A percentile compares a stretch with the other conserved stretches of the same genome.
Conservation (phyloP, 108 stramenopile genomes). For the Discostella pseudostelligera region DNA sequence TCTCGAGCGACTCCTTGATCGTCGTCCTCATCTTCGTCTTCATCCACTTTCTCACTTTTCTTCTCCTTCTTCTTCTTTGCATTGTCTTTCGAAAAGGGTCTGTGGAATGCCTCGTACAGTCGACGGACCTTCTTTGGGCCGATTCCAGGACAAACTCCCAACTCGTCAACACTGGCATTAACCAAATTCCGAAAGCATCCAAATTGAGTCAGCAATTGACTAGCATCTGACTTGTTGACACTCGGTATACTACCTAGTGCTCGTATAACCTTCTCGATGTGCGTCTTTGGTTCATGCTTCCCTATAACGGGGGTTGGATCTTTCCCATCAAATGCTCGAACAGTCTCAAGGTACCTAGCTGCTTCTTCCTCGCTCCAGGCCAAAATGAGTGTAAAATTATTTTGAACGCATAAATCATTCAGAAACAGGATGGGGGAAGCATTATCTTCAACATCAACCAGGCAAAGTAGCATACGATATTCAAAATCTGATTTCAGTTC, state of each 20-base stretch:
- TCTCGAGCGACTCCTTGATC: background rate
- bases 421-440: conserved; percentile 62
- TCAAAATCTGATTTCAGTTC: conserved; percentile 76
- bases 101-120: conserved; percentile 74
- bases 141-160: conserved; percentile 76
- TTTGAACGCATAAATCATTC: conserved; percentile 71
- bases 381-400: conserved; percentile 78
- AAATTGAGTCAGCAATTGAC: conserved; percentile 66
- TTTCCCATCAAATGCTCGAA: conserved; percentile 90
- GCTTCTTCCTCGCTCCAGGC: conserved; percentile 88
- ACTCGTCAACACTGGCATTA: conserved; percentile 69
- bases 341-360: conserved; percentile 92
- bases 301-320: conserved; percentile 76
- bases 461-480: conserved; percentile 74
- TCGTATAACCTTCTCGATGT: conserved; percentile 60
- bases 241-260: conserved; percentile 57
- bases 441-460: conserved; percentile 90
- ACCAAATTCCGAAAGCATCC: conserved; percentile 52
- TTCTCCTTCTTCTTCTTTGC: conserved; percentile 30
- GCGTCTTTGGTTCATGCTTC: conserved; percentile 63
- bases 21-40: conserved; percentile 9
- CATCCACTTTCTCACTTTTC: conserved; percentile 8
- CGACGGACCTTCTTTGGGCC: conserved; percentile 79
- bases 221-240: conserved; percentile 85
- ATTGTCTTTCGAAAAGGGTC: conserved; percentile 65